These are phyloP conservation scores for Acanthamoeba lugdunensis DNA, from an alignment of 208 protist genomes.

Conservation along the genomic window DNA sequence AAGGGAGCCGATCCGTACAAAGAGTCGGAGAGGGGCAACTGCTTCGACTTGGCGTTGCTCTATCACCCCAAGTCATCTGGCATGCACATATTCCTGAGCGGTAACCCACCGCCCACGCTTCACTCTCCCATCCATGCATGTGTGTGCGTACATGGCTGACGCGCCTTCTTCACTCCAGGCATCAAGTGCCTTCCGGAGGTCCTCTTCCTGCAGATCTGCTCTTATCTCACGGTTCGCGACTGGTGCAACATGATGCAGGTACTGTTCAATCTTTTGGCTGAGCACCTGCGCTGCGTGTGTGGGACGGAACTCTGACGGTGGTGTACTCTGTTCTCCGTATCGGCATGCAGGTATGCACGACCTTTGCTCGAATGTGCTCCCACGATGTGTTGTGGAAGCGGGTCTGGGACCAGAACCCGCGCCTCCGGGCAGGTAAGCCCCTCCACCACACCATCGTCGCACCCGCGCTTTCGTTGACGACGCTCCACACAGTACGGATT, in stretches of 20 bases:
- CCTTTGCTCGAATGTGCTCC: neutral
- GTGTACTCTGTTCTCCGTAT: neutral
- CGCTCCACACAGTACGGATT: slow-evolving; percentile 2
- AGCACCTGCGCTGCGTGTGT: neutral
- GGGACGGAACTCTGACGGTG: neutral
- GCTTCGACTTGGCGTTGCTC: slow-evolving; percentile 18
- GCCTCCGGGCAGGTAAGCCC: slow-evolving; percentile 14
- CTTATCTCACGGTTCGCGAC: slow-evolving; percentile 12
- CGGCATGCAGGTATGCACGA: neutral
- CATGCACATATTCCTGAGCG: slow-evolving; percentile 19
- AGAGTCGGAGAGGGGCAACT: neutral
- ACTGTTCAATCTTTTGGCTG: neutral
- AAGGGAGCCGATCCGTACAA: slow-evolving; percentile 43
- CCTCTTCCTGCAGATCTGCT: slow-evolving; percentile 41
- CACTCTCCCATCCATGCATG: neutral
- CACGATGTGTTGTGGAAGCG: slow-evolving; percentile 51
- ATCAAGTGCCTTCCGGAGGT: slow-evolving; percentile 49
- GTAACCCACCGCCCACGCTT: neutral
- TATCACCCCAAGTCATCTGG: neutral
- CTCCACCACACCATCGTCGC: neutral
- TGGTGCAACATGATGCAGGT: slow-evolving; percentile 60
- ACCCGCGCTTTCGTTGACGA: neutral
- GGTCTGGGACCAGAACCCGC: slow-evolving; percentile 41
- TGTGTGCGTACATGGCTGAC: neutral
- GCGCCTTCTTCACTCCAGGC: neutral